Conservation (phyloP, 148 eudicot species). For the Rhododendron molle region DNA sequence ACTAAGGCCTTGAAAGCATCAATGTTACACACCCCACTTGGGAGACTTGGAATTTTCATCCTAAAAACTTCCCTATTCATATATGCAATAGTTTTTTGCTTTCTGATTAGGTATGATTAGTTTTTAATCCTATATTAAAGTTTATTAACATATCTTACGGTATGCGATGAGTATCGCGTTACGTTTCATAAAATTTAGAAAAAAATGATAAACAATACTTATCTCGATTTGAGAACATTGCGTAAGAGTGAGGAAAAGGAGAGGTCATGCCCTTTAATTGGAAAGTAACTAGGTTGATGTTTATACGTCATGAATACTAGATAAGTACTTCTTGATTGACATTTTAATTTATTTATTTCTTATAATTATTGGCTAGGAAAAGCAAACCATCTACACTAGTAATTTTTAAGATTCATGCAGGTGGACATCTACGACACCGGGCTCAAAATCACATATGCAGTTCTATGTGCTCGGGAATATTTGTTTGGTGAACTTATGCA, state of each 20-base stretch:
- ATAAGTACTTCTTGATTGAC: background rate
- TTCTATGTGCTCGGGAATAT: background rate
- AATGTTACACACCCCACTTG: background rate
- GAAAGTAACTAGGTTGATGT: background rate
- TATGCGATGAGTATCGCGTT: no score
- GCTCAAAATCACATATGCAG: background rate
- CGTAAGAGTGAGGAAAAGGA: background rate
- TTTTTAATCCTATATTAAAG: background rate
- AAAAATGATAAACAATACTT: background rate
- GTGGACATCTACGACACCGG: background rate
- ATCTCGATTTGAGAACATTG: background rate
- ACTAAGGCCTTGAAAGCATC: background rate
- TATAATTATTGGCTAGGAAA: background rate
- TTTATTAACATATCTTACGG: no score
- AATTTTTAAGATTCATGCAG: background rate
- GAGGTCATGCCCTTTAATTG: background rate
- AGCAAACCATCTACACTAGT: background rate
- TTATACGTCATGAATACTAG: background rate
- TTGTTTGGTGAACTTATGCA: background rate
- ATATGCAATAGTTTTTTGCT: background rate
- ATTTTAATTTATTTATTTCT: background rate
- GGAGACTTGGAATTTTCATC: background rate
- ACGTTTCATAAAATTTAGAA: no score
- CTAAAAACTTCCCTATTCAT: background rate
- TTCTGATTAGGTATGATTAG: no score